Evolutionary conservation across 805 yeast species (phyloP), one percentile per base, ranked within the genome.

Genomic region (Dipodascus geniculatus): DNA sequence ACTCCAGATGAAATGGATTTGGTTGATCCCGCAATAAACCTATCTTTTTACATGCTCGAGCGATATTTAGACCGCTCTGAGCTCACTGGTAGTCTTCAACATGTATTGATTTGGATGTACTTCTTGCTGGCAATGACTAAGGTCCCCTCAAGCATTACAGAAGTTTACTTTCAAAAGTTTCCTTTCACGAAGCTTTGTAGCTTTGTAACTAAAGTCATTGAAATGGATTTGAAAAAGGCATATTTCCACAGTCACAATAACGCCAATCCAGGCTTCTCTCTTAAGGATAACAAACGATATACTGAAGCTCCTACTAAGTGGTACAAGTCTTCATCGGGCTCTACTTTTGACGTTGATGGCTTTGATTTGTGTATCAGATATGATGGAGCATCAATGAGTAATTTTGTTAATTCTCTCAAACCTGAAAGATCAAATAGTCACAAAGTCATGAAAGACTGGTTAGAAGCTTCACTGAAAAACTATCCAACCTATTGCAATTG

Each of bases 81-180:
- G 14, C 19, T n/a, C 20, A 38, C 20, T 3, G 31, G 83, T 6
- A 80, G 87, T 1, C 74, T 85, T 2, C 82, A 90, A 11, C 95
- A 87, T 71, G 73, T 82, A 2, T 73, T 86, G 48, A 83, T 88
- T 1, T 85, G 91, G 88, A 67, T 85, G 4, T 85, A 87, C 62
- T 87, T 85, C 61, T 67, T 87, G 22, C 70, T 81, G 11, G 74
- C 91, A 4, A 22, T 58, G 35, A 22, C 54, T 17, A 56, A 55
- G 4, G 31, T 23, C 20, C 35, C 23, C 48, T 24, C 19, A 35
- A 3, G n/a, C 49, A 9, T 31, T 17, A 51, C 20, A 24, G 33
- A 20, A 42, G 24, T 42, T 48, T 50, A 22, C 44, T 38, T 38
- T 38, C 20, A 38, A 6, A 17, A 19, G 11, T 56, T 57, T 56